Base-by-base conservation (phyloP, 225 moss, liverwort and hornwort species). In the Asterella californica region DNA sequence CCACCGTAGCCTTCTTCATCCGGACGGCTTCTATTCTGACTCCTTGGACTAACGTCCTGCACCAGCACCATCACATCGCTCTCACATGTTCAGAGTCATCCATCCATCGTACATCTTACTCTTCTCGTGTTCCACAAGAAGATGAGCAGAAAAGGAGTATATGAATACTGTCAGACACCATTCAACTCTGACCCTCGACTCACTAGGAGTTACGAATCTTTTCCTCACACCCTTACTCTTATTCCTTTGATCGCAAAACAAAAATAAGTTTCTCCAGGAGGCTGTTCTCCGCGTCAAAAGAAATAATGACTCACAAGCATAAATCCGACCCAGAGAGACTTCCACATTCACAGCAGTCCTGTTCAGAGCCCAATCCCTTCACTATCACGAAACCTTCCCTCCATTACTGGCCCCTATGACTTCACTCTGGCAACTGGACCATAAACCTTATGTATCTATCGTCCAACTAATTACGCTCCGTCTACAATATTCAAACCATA, bases 31-130 rank as follows among this genome's bases (percentile, higher is more conserved):
- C 71, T 24, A 9, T 27, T 54, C 54, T 55, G 2, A 10, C 10
- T 10, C 53, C 15, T 14, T 75, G 34, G 75, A 57, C 33, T 54
- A 75, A 6, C 32, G 33, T 75, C 54, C 54, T 75, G 75, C 75
- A 54, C 33, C 7, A 32, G 54, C 33, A 53, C 75, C n/a, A 70
- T 19, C 10, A 8, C 32, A 37, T 69, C 32, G 38, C 37, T 37
- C 2, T 63, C 63, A 9, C 29, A 27, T 30, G 63, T 63, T 63
- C 63, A 63, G 7, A 30, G 9, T 38, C 36, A 38, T 33, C 69
- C 14, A 1, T 21, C 4, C 69, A 69, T 42, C 36, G 69, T 21
- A 69, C 36, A 69, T 21, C n/a, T n/a, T n/a, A n/a, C n/a, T n/a
- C n/a, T 69, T 19, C 69, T 38, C 32, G 15, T 9, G 32, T 38